Conservation (phyloP, 2,329 filamentous ascomycete species). For the Venturiaceae sp. region DNA sequence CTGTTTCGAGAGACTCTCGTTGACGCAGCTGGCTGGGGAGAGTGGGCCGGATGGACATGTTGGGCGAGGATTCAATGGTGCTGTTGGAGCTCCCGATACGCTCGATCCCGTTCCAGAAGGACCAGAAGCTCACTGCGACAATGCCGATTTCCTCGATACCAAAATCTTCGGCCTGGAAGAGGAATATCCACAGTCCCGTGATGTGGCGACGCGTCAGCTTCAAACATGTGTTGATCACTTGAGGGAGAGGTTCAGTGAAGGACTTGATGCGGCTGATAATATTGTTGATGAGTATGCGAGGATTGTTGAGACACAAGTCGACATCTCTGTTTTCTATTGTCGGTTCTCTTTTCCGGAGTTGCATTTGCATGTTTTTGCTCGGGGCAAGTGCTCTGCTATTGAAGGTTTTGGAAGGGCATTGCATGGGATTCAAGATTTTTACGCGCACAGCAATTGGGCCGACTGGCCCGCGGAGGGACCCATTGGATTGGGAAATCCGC, state of each 20-base stretch:
- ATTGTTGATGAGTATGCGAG: conserved; percentile 14
- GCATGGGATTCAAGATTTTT: conserved; percentile 11
- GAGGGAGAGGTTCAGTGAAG: conserved; percentile 12
- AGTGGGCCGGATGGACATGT: conserved; percentile 14
- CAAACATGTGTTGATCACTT: conserved; percentile 16
- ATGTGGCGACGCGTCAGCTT: conserved; percentile 14
- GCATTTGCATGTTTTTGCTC: conserved; percentile 14
- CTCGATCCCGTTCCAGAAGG: conserved; percentile 16
- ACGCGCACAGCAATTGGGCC: conserved; percentile 10
- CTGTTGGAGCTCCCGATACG: conserved; percentile 18
- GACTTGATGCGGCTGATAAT: conserved; percentile 15
- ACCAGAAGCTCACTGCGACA: conserved; percentile 18
- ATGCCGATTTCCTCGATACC: conserved; percentile 17
- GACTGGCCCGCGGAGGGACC: conserved; percentile 10
- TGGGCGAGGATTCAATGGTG: conserved; percentile 16
- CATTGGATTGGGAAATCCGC: conserved; percentile 14
- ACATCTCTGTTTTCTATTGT: conserved; percentile 14
- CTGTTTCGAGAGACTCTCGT: conserved; percentile 15
- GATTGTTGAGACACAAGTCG: conserved; percentile 14
- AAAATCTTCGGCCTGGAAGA: conserved; percentile 10
- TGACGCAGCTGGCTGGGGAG: conserved; percentile 15
- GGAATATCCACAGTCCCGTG: conserved; percentile 15
- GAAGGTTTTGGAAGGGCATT: conserved; percentile 9
- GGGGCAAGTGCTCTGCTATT: conserved; percentile 8
- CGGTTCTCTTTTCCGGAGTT: conserved; percentile 16